These are phyloP conservation scores for Catharanthus roseus DNA, from an alignment of 257 asterid species.

Conservation along the genomic window DNA sequence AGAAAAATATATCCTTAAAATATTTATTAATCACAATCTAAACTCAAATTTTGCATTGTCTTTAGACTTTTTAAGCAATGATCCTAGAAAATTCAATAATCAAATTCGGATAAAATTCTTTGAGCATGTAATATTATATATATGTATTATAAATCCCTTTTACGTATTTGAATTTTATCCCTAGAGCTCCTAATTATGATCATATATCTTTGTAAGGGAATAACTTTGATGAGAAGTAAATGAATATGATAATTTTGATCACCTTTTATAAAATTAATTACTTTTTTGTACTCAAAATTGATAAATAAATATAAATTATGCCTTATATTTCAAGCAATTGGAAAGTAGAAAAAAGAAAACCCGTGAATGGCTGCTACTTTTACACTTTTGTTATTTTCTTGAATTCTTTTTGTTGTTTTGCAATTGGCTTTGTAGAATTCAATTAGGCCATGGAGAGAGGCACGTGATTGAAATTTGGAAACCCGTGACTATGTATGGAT, in stretches of 20 bases:
- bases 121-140: too few relatives aligned
- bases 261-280: not conserved
- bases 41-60: too few relatives aligned
- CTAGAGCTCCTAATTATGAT: too few relatives aligned
- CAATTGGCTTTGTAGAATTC: not conserved
- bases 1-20: too few relatives aligned
- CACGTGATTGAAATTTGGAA: constrained; percentile 12
- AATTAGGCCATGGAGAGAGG: not conserved
- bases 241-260: constrained; percentile 10
- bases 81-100: too few relatives aligned
- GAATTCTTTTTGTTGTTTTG: not conserved
- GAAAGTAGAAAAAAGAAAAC: not conserved
- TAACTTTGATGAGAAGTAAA: constrained; percentile 21
- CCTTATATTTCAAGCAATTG: constrained; percentile 2
- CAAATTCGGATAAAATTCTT: too few relatives aligned
- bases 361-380: constrained; percentile 27
- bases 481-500: not conserved
- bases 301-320: too few relatives aligned
- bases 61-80: too few relatives aligned
- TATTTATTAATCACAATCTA: too few relatives aligned
- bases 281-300: not conserved
- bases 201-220: not conserved
- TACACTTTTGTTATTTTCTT: not conserved
- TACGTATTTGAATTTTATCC: too few relatives aligned
- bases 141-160: too few relatives aligned